These are phyloP conservation scores for Micractinium conductrix DNA, from an alignment of 139 green algal genomes.

Conservation along the genomic window DNA sequence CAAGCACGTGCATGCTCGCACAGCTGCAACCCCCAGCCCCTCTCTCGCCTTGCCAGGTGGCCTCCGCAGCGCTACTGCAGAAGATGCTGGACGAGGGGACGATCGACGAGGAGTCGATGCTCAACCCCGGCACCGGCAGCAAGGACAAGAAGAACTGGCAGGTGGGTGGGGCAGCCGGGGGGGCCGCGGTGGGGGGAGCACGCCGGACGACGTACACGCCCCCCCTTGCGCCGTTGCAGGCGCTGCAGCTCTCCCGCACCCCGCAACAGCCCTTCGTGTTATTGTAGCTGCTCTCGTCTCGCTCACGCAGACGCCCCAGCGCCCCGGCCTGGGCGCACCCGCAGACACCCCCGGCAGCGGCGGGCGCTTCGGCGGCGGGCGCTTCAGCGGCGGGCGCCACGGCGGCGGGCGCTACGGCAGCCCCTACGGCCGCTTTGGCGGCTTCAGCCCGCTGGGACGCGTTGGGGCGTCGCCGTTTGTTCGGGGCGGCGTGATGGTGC, in stretches of 20 bases:
- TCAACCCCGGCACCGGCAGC: background rate
- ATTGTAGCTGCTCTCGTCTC: background rate
- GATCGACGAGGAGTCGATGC: background rate
- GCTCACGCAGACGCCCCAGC: background rate
- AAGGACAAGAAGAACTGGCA: background rate
- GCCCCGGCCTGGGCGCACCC: conserved; percentile 7
- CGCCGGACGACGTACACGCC: too few relatives aligned
- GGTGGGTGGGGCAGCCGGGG: background rate
- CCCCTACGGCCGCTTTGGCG: background rate
- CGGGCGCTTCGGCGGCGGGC: background rate
- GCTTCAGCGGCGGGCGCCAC: background rate
- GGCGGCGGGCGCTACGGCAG: background rate
- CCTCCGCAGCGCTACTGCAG: background rate
- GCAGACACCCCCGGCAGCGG: too few relatives aligned
- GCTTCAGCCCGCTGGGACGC: too few relatives aligned
- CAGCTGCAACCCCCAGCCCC: background rate
- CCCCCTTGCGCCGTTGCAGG: too few relatives aligned
- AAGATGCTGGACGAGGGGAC: background rate
- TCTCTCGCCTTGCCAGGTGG: background rate
- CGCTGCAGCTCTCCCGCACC: background rate
- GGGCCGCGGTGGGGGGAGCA: background rate
- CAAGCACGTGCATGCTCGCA: background rate
- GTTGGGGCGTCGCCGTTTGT: background rate
- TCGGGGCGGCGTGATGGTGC: conserved; percentile 18
- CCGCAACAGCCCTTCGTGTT: background rate